A percentile compares a stretch with the other conserved stretches of the same genome.
phyloP scores from a whole-genome alignment of 495 filamentous ascomycete species.

The Penicillium samsonianum region DNA sequence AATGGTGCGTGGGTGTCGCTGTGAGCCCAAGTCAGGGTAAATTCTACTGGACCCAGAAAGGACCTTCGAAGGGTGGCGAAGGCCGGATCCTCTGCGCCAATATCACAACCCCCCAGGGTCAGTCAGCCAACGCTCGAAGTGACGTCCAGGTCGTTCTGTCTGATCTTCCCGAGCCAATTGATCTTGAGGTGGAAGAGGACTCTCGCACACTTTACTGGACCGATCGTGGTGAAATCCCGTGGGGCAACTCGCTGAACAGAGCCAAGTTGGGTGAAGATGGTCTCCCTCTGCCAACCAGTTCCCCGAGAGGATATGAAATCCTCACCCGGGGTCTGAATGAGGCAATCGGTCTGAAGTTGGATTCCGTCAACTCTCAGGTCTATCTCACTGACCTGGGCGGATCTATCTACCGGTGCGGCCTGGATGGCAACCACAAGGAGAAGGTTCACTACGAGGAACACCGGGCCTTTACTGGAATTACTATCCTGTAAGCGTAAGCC shows the following conservation, averaged over 20 bases:
- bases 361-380: conserved; percentile 35
- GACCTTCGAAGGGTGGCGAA: conserved; percentile 46
- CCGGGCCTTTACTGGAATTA: conserved; percentile 36
- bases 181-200: conserved; percentile 49
- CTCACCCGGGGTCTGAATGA: conserved; percentile 46
- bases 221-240: conserved; percentile 52
- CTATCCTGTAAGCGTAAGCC: no score
- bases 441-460: conserved; percentile 24
- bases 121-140: conserved; percentile 19
- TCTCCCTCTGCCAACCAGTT: conserved; percentile 4
- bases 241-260: conserved; percentile 49
- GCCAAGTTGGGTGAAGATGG: conserved; percentile 23
- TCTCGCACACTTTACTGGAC: conserved; percentile 51
- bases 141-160: conserved; percentile 44
- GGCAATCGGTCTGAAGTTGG: conserved; percentile 52
- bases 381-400: conserved; percentile 54
- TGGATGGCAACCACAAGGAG: conserved; percentile 42
- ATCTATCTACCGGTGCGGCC: conserved; percentile 44
- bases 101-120: conserved; percentile 32
- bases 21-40: conserved; percentile 34
- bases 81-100: conserved; percentile 52
- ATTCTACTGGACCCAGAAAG: conserved; percentile 61
- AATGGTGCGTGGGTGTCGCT: conserved; percentile 38
- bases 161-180: conserved; percentile 52
- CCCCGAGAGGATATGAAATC: conserved; percentile 24